A percentile compares a stretch with the other conserved stretches of the same genome.
phyloP scores from a whole-genome alignment of 139 green algal genomes.

The Gonium pectorale region DNA sequence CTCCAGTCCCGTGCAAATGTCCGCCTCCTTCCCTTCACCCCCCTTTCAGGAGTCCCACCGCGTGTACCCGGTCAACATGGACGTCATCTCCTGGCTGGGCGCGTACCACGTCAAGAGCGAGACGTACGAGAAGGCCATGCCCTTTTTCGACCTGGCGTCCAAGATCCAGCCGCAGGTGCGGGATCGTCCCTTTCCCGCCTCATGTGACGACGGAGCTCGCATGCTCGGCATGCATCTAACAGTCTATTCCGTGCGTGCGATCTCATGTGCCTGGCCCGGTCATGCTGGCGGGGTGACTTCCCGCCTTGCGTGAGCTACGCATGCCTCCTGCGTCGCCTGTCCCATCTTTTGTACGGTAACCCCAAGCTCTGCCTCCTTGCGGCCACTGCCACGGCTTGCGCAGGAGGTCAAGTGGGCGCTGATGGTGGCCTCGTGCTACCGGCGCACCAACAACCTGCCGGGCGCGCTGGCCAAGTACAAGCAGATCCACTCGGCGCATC shows the following conservation, averaged over 20 bases:
- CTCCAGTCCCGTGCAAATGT: too few species aligned
- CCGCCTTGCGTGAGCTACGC: too few species aligned
- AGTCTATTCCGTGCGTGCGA: too few species aligned
- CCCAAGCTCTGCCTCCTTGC: too few species aligned
- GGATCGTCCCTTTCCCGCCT: too few species aligned
- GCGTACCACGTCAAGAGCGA: conserved; percentile 84
- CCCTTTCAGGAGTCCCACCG: conserved; percentile 74
- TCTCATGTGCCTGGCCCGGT: too few species aligned
- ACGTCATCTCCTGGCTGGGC: conserved; percentile 90
- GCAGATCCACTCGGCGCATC: conserved; percentile 64
- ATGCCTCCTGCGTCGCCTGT: too few species aligned
- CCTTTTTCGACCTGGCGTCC: conserved; percentile 86
- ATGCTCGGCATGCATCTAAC: too few species aligned
- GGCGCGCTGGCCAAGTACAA: conserved; percentile 68
- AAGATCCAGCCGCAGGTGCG: conserved; percentile 77
- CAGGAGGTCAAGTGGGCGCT: conserved; percentile 91
- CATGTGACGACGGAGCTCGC: too few species aligned
- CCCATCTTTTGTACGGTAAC: too few species aligned
- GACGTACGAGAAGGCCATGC: conserved; percentile 82
- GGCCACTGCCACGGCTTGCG: too few species aligned
- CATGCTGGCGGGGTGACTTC: too few species aligned
- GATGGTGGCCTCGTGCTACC: conserved; percentile 80
- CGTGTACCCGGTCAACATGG: conserved; percentile 86
- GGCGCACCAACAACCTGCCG: conserved; percentile 67
- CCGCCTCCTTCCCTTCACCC: not conserved